Evolutionary conservation across 306 rosid species (phyloP), one percentile per base, ranked within the genome.

Genomic region (Neltuma alba): DNA sequence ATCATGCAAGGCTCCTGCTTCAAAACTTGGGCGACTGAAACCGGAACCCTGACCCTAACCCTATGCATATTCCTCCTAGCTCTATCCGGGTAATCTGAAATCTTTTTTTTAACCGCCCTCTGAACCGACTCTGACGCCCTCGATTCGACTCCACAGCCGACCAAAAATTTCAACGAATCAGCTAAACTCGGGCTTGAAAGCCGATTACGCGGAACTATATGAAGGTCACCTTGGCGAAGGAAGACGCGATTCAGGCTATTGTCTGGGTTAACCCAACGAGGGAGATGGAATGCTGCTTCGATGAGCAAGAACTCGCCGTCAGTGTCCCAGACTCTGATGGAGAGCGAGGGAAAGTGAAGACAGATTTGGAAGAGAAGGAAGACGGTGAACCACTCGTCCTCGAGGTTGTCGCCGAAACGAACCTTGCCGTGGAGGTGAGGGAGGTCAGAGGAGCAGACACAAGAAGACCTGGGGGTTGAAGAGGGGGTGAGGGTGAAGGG

Each of bases 281-380:
- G 97, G 75, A 91, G 92, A 81, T 94, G 97, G 79, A 89, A 91
- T 57, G 97, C 99, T n/a, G 99, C 93, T 65, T 94, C 97, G 10
- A 94, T 89, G 80, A 94, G 99, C 38, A 94, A 80, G 79, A 94
- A 92, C 88, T 92, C 97, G 48, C 99, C 97, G 77, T 94, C 97
- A 31, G 97, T 83, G 83, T 94, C 99, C 99, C 99, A 94, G 12
- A 89, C 76, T 13, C 92, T 83, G 76, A 92, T 33, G 30, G 97
- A 89, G 78, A 94, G 87, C 40, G 90, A 73, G 4, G 95, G 89
- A 79, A 94, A 91, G 33, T 30, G 58, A 7, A 41, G n/a, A 60
- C 97, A 92, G 63, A 89, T 64, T 15, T 85, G 91, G 87, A 91
- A 87, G 79, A 92, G 97, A 81, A 94, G 99, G 80, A 92, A 94